These are phyloP conservation scores for Tuber brumale DNA, from an alignment of 495 filamentous ascomycete species.

Conservation along the genomic window DNA sequence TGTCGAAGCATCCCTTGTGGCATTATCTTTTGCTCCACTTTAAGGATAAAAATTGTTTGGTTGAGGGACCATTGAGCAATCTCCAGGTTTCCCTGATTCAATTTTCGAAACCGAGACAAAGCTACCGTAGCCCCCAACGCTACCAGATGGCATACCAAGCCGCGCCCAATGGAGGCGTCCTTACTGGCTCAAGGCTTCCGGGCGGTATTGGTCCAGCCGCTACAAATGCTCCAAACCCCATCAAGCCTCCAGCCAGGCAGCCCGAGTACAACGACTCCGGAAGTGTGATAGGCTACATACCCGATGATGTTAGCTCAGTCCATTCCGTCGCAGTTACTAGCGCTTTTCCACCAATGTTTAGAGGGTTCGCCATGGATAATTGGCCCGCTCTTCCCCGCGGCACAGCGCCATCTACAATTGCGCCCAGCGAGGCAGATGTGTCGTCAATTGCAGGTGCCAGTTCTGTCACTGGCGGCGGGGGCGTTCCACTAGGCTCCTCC, in stretches of 20 bases:
- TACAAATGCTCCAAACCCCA: conserved; percentile 46
- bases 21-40: conserved; percentile 94
- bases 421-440: conserved; percentile 34
- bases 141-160: conserved; percentile 79
- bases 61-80: conserved; percentile 94
- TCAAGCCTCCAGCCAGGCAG: conserved; percentile 45
- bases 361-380: conserved; percentile 72
- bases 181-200: conserved; percentile 40
- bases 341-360: conserved; percentile 92
- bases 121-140: conserved; percentile 82
- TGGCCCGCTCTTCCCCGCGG: conserved; percentile 76
- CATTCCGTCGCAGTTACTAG: conserved; percentile 81
- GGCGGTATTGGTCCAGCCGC: conserved; percentile 41
- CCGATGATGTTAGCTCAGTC: conserved; percentile 92
- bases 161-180: conserved; percentile 47
- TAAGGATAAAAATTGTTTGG: conserved; percentile 92
- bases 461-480: conserved; percentile 74
- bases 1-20: conserved; percentile 97
- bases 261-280: conserved; percentile 78
- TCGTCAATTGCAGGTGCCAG: conserved; percentile 59
- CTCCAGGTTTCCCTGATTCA: conserved; percentile 90
- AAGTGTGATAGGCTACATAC: conserved; percentile 87
- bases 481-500: conserved; percentile 43
- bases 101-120: conserved; percentile 87
- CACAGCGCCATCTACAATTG: conserved; percentile 48